phyloP scores from a whole-genome alignment of 805 yeast genomes.

The Barnettozyma populi region DNA sequence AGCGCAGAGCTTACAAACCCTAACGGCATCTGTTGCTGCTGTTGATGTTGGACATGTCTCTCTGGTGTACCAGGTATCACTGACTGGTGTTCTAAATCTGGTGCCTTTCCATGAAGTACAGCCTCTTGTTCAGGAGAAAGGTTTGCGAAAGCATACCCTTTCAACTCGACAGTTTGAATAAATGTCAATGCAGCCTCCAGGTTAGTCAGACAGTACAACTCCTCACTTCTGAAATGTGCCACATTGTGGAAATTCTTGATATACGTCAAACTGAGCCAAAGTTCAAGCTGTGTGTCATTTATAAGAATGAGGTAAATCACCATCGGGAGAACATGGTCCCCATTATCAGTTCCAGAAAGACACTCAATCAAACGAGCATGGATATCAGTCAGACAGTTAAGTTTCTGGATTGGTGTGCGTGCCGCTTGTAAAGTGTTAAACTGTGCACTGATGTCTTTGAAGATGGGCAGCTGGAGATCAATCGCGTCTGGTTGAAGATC shows the following conservation, averaged over 20 bases:
- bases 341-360: slow-evolving; percentile 12
- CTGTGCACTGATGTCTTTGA: slow-evolving; percentile 5
- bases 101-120: background rate
- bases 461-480: slow-evolving; percentile 7
- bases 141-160: slow-evolving; percentile 9
- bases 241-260: slow-evolving; percentile 22
- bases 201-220: slow-evolving; percentile 22
- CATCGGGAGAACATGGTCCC: slow-evolving; percentile 22
- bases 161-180: slow-evolving; percentile 11
- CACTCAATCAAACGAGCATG: slow-evolving; percentile 16
- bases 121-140: slow-evolving; percentile 11
- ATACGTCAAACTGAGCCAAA: slow-evolving; percentile 18
- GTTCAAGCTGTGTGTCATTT: slow-evolving; percentile 11
- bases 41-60: too few species aligned
- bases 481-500: slow-evolving; percentile 7
- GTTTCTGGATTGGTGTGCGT: slow-evolving; percentile 17
- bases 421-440: slow-evolving; percentile 5
- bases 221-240: slow-evolving; percentile 13
- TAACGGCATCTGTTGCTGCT: background rate
- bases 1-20: slow-evolving; percentile 8
- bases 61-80: slow-evolving; percentile 1
- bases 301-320: slow-evolving; percentile 20
- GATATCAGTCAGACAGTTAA: slow-evolving; percentile 9
- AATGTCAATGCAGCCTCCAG: slow-evolving; percentile 24
- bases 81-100: background rate